A percentile compares a stretch with the other conserved stretches of the same genome.
Evolutionary conservation across 2,329 filamentous ascomycete genomes (phyloP).

Genomic region (Leptographium lundbergii): DNA sequence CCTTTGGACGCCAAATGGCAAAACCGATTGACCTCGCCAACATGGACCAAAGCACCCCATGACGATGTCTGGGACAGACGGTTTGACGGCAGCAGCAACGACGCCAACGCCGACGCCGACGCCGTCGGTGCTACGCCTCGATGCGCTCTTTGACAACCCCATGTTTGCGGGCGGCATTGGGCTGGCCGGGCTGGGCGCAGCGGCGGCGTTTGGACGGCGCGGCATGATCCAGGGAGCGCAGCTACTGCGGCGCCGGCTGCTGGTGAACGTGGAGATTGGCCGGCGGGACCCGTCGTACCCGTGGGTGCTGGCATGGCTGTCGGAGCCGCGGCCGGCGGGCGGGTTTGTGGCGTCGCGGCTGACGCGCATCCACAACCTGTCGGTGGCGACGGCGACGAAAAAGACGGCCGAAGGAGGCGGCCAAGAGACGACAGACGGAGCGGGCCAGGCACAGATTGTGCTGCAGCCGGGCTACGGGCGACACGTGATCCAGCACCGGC

Average conservation of each 20-base stretch:
- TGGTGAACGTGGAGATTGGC: slow-evolving; percentile 93
- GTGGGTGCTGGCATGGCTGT: slow-evolving; percentile 93
- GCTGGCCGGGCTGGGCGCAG: slow-evolving; percentile 77
- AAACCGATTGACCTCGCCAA: background rate
- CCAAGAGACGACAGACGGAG: too few relatives aligned
- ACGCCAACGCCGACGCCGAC: background rate
- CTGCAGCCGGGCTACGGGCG: slow-evolving; percentile 83
- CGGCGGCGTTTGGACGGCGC: slow-evolving; percentile 66
- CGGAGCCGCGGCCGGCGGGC: slow-evolving; percentile 56
- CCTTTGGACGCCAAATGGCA: too few relatives aligned
- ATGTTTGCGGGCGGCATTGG: slow-evolving; percentile 67
- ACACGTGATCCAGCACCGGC: slow-evolving; percentile 73
- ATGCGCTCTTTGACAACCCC: slow-evolving; percentile 50
- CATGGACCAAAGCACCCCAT: background rate
- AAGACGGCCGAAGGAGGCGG: slow-evolving; percentile 41
- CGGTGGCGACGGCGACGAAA: slow-evolving; percentile 37
- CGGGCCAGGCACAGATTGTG: slow-evolving; percentile 67
- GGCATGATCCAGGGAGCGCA: slow-evolving; percentile 60
- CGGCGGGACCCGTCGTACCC: slow-evolving; percentile 86
- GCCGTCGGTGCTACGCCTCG: slow-evolving; percentile 21
- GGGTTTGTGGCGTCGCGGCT: slow-evolving; percentile 47
- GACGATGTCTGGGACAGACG: background rate
- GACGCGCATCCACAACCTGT: slow-evolving; percentile 47
- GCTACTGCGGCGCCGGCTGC: slow-evolving; percentile 68
- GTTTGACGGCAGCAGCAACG: background rate